A percentile compares a stretch with the other conserved stretches of the same genome.
These are phyloP conservation scores for Mortierella sp. DNA, from an alignment of 371 early-diverging fungal species.

Conservation along the genomic window DNA sequence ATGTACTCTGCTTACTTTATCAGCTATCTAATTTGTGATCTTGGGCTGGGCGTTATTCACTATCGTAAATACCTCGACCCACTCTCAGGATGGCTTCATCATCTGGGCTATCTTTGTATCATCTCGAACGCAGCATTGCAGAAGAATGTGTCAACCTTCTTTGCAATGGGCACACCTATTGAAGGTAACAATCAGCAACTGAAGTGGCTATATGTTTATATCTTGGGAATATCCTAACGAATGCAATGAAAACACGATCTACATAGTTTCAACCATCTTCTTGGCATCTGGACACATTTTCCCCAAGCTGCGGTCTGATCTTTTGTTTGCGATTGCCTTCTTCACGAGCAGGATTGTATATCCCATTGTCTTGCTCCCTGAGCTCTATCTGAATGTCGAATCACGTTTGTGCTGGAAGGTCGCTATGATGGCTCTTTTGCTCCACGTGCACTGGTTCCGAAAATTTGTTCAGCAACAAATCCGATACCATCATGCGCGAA, in stretches of 20 bases:
- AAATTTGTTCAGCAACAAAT: conserved; percentile 49
- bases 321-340: conserved; percentile 35
- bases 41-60: conserved; percentile 58
- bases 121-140: conserved; percentile 35
- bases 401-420: conserved; percentile 45
- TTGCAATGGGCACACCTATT: conserved; percentile 48
- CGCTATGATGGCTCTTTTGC: conserved; percentile 21
- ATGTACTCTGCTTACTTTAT: conserved; percentile 48
- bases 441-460: conserved; percentile 49
- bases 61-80: conserved; percentile 62
- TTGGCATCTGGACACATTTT: conserved; percentile 47
- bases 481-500: conserved; percentile 24
- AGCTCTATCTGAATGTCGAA: conserved; percentile 41
- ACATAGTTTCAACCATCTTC: conserved; percentile 44
- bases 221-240: not conserved
- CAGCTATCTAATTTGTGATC: conserved; percentile 61
- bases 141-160: conserved; percentile 33
- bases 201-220: not conserved
- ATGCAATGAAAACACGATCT: not conserved
- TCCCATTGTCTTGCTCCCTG: conserved; percentile 38
- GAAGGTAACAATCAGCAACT: conserved; percentile 26
- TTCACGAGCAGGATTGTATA: conserved; percentile 36
- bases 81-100: conserved; percentile 70
- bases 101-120: conserved; percentile 58
- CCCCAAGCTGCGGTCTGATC: conserved; percentile 35